A percentile compares a stretch with the other conserved stretches of the same genome.
Conservation (phyloP, 2,329 filamentous ascomycete genomes). For the Xylariaceae sp. region DNA sequence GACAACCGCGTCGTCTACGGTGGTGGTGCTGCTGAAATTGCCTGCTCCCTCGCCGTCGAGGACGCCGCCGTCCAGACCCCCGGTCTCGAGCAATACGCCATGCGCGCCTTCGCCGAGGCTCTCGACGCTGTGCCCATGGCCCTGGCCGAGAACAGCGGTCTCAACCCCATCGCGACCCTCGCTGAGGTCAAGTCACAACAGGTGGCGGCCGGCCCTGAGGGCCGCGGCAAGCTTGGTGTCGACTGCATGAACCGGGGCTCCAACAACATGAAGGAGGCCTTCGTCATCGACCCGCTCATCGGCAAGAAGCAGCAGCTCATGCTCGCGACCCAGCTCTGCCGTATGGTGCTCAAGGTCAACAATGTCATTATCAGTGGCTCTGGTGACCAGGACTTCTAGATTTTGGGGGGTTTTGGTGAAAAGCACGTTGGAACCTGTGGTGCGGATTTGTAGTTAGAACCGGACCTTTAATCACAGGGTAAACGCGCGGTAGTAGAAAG, state of each 20-base stretch:
- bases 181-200: constrained; percentile 95
- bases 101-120: constrained; percentile 95
- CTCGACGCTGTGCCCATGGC: constrained; percentile 93
- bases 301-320: constrained; percentile 97
- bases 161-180: constrained; percentile 92
- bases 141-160: constrained; percentile 91
- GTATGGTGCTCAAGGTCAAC: constrained; percentile 97
- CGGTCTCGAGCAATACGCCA: constrained; percentile 97
- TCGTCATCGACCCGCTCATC: constrained; percentile 97
- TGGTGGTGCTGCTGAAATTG: constrained; percentile 93
- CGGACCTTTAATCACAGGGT: too few species aligned
- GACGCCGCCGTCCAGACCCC: constrained; percentile 91
- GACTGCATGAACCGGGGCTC: constrained; percentile 95
- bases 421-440: too few species aligned
- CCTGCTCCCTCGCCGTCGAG: constrained; percentile 92
- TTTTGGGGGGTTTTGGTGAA: neutral
- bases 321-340: constrained; percentile 92
- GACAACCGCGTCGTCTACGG: constrained; percentile 98
- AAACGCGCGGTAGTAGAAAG: too few species aligned
- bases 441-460: too few species aligned
- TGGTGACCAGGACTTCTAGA: constrained; percentile 81
- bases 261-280: constrained; percentile 97
- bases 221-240: constrained; percentile 69
- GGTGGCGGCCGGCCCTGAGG: constrained; percentile 59
- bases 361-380: constrained; percentile 89